Evolutionary conservation across 768 basidiomycete genomes (phyloP), one percentile per base, ranked within the genome.

Genomic region (Guyanaporus albipodus): DNA sequence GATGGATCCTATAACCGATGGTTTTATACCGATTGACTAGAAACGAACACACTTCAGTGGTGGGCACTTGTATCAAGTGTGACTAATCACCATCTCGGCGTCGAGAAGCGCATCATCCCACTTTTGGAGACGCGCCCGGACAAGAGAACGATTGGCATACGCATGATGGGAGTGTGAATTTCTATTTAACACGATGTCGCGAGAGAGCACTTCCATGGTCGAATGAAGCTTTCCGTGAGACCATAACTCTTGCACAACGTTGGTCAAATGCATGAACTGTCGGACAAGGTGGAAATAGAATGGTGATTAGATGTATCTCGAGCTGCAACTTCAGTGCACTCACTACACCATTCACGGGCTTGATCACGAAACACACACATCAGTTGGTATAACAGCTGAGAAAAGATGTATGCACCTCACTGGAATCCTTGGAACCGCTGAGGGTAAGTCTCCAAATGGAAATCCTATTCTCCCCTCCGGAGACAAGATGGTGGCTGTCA

Each of bases 1-100:
- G 6, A 57, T 57, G 27, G 19, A 53, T 21, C 55, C 56, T 31
- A 57, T 44, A 21, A 48, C 47, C 3, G 55, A 57, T 1, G 46
- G 37, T 1, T 48, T 55, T 15, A 42, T 14, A 26, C 31, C 21
- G 6, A 56, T 24, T 18, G 55, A 57, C 55, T 56, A 11, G 22
- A 12, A 23, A 42, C 6, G 11, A 1, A 14, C 6, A 8, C 18
- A 1, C 21, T n/a, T 41, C 0, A 44, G 26, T 34, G 8, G 6
- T 11, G 4, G 6, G 6, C 3, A 2, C 10, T 31, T 3, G 11
- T 6, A 35, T 12, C 26, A 6, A 22, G 14, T 0, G 15, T 7
- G 11, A 12, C 21, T 15, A n/a, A 3, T 36, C 39, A 52, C 55
- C 55, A 35, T 57, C 21, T 56, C 42, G 2, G 55, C 55, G 10